Base-by-base conservation (phyloP, 1,284 basidiomycete genomes). In the Volvariella surrecta region DNA sequence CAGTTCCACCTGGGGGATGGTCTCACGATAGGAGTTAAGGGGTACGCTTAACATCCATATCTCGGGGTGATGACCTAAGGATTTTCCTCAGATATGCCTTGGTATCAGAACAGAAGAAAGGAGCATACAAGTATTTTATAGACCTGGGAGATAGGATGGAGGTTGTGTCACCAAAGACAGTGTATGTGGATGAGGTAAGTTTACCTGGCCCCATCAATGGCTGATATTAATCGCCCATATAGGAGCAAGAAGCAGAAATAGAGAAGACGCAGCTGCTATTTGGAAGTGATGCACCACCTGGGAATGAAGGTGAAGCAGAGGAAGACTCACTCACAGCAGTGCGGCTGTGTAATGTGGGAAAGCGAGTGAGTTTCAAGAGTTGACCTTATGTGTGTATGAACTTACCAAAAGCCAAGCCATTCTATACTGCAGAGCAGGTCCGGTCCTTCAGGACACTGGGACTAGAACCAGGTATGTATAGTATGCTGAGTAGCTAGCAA, bases 1-100 rank as follows among this genome's bases (percentile, higher is more conserved):
- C 84, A 88, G 1, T 76, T 99, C 43, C 74, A 84, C 50, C 69
- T 99, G 20, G 90, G 79, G 1, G 54, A 86, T 11, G 88, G 77
- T 1, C 80, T 97, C 48, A 76, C 78, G 13, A 94, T 99, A 48
- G 90, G 92, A 2, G 73, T 98, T 40, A 92, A 92, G 59, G 96
- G 94, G 83, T 94, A 54, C 55, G 46, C 47, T 51, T 31, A 18
- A 39, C 16, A 37, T 16, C 7, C 20, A n/a, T n/a, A 31, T 32
- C 15, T 40, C 24, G 17, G 9, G 44, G 21, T 18, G 11, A n/a
- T n/a, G n/a, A n/a, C n/a, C n/a, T n/a, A n/a, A 43, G 48, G 37
- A 45, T 34, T 32, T 35, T 39, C 20, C 20, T 4, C 49, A 94
- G 90, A 35, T 94, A 94, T 61, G 81, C 89, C 7, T 65, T 95